These are phyloP conservation scores for Erysimum cheiranthoides DNA, from an alignment of 345 rosid species.

Conservation along the genomic window DNA sequence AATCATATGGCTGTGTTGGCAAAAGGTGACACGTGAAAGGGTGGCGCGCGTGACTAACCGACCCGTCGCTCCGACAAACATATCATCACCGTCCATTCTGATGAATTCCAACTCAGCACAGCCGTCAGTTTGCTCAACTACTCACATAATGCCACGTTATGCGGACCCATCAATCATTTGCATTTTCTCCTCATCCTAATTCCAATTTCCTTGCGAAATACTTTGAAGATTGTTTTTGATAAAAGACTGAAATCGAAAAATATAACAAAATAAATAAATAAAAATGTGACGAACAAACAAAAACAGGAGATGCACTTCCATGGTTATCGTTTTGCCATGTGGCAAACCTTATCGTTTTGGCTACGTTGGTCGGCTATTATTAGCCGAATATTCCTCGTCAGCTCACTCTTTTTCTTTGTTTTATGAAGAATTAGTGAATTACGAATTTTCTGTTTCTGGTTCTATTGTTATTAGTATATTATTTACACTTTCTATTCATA, in stretches of 20 bases:
- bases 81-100: conserved; percentile 37
- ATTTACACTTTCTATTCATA: neutral
- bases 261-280: neutral
- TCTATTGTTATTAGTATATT: neutral
- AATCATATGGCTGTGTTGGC: conserved; percentile 12
- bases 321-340: conserved; percentile 27
- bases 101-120: conserved; percentile 19
- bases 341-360: conserved; percentile 35
- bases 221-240: conserved; percentile 13
- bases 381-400: conserved; percentile 34
- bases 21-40: conserved; percentile 32
- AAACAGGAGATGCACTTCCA: conserved; percentile 2
- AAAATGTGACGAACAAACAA: neutral
- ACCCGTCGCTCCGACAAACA: conserved; percentile 27
- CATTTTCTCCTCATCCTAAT: neutral
- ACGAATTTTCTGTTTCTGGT: neutral
- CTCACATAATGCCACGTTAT: conserved; percentile 36
- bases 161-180: neutral
- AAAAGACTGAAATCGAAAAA: conserved; percentile 2
- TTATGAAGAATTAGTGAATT: neutral
- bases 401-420: neutral
- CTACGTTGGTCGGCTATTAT: conserved; percentile 40
- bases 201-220: conserved; percentile 24
- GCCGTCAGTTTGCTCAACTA: conserved; percentile 21
- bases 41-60: conserved; percentile 26